Base-by-base conservation (phyloP, 495 filamentous ascomycete genomes). In the Xylaria castorea region DNA sequence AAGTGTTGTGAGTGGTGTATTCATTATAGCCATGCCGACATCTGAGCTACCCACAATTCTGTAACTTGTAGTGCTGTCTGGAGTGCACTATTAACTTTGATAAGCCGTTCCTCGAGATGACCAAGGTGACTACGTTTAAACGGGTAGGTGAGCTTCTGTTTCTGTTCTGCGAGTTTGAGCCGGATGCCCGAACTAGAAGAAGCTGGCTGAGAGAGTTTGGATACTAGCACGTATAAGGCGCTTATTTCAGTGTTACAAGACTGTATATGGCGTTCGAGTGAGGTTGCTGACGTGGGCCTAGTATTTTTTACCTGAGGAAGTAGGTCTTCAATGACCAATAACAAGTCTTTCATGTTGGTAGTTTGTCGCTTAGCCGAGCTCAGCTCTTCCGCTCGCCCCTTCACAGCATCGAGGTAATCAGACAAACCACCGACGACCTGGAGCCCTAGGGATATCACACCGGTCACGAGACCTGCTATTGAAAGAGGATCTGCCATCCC, bases 371-470 rank as follows among this genome's bases (percentile, higher is more conserved):
- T 66, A 8, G 44, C 44, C 22, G 44, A 66, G 14, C 12, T 51
- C 22, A 66, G 30, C 16, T 66, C 63, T 48, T 66, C 63, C 9
- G 1, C 14, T 36, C 63, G 44, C 16, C 44, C 63, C 14, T 34
- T 66, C 25, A 66, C 44, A 6, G 27, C 63, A 36, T 66, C 44
- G 1, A 66, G 30, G 27, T 67, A 67, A 3, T 67, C 5, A 8
- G 16, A 25, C 14, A 67, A 55, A 16, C 65, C 48, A 20, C 48
- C 48, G 20, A 48, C 65, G 30, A 42, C 34, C 18, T 67, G 48
- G 8, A 67, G 65, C 48, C 65, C 48, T 1, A 67, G 65, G 27
- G 65, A 67, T 38, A 67, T 55, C n/a, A 67, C 65, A 11, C 65
- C 32, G n/a, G 65, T 42, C n/a, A 27, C 46, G 5, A 67, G 48